phyloP scores from a whole-genome alignment of 2,329 filamentous ascomycete genomes.

The Colletotrichum costaricense region DNA sequence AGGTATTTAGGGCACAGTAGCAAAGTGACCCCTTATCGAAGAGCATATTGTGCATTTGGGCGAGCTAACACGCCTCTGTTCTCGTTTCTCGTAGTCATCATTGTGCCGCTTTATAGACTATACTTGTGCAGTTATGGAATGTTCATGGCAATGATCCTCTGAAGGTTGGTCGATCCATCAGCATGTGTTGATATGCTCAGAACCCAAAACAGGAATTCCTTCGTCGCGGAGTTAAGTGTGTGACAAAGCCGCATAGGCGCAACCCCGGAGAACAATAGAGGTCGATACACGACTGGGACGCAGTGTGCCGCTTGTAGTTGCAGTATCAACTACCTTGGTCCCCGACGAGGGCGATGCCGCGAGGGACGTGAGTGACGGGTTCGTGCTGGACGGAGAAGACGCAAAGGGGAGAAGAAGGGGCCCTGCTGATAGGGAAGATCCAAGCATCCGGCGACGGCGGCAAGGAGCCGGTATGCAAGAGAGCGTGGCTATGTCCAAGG shows the following conservation, averaged over 20 bases:
- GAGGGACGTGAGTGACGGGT: conserved; percentile 20
- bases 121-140: neutral
- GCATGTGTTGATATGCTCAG: neutral
- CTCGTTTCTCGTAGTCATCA: neutral
- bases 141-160: neutral
- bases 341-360: neutral
- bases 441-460: conserved; percentile 27
- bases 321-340: conserved; percentile 11
- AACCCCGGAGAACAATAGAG: neutral
- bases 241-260: conserved; percentile 17
- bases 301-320: conserved; percentile 13
- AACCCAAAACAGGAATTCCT: conserved; percentile 5
- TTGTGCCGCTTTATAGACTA: neutral
- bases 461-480: conserved; percentile 32
- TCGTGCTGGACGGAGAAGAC: conserved; percentile 12
- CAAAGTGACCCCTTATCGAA: neutral
- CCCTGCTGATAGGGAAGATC: conserved; percentile 19
- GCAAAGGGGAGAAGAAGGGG: neutral
- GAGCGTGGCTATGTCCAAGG: conserved; percentile 29
- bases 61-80: neutral
- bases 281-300: conserved; percentile 17
- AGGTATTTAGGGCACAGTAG: neutral
- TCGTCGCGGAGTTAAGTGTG: neutral
- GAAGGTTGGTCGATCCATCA: neutral
- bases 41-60: neutral